phyloP scores from a whole-genome alignment of 139 green algal genomes.

The Micractinium sp. region DNA sequence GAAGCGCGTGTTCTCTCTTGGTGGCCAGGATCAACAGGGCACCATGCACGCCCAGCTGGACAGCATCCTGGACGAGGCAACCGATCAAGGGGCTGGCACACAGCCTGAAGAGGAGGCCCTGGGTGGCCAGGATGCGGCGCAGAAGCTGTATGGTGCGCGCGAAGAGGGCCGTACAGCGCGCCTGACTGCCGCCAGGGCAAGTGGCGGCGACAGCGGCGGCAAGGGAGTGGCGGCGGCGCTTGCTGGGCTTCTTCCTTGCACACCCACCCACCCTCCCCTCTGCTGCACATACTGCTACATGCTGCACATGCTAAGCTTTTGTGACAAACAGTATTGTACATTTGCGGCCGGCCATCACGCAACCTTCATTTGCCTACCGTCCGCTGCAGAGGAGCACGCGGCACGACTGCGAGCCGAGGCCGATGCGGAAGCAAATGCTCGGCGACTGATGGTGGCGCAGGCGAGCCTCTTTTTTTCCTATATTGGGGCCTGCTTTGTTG shows the following conservation, averaged over 20 bases:
- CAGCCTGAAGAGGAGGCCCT: neutral
- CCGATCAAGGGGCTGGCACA: neutral
- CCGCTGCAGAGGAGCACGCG: conserved; percentile 81
- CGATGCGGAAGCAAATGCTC: conserved; percentile 61
- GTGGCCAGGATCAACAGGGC: neutral
- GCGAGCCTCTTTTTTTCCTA: too few relatives aligned
- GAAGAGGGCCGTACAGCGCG: neutral
- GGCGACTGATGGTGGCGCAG: conserved; percentile 69
- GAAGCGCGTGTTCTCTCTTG: too few relatives aligned
- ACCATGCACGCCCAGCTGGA: neutral
- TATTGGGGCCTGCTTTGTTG: too few relatives aligned
- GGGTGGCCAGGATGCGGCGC: neutral
- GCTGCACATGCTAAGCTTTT: neutral
- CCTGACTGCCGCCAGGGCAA: neutral
- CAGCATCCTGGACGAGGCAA: conserved; percentile 15
- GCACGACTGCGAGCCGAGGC: conserved; percentile 74
- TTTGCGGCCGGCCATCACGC: too few relatives aligned
- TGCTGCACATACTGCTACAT: neutral
- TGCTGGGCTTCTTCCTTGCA: too few relatives aligned
- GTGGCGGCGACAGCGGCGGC: neutral
- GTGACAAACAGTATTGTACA: neutral
- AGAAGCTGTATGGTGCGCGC: conserved; percentile 16
- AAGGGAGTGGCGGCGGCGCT: neutral
- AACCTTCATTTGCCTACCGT: too few relatives aligned
- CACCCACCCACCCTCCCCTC: neutral